Evolutionary conservation across 495 filamentous ascomycete genomes (phyloP), one percentile per base, ranked within the genome.

Genomic region (Aspergillus cristatus): DNA sequence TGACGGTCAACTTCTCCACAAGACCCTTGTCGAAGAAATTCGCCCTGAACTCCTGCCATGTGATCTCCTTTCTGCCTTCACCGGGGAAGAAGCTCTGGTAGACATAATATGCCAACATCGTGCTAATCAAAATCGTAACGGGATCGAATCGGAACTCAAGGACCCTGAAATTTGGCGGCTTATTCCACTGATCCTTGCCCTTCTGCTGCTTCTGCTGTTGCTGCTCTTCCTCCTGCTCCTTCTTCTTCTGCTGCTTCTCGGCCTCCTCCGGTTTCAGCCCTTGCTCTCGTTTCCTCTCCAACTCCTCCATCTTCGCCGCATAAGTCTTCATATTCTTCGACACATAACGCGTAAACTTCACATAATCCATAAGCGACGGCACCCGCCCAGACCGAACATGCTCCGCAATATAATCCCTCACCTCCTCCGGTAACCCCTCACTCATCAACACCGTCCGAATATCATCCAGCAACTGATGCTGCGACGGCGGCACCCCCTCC

Each of bases 11-110:
- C 68, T 84, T 94, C 63, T 96, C 83, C 16, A 98, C 93, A 32
- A 98, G 72, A 28, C 91, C 91, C 64, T 90, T 94, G 56, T 96
- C 88, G 32, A 98, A 71, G 68, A 93, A 97, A 28, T 86, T 89
- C 44, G 77, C 83, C 31, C 81, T 70, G 58, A 97, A 84, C 58
- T 97, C 93, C 67, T 98, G 90, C 85, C 87, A 98, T 29, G 91
- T 96, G 41, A 98, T 95, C 49, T 96, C 89, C 33, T 74, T 73
- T 30, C 71, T 64, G 38, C 67, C 67, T 39, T 94, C 86, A 10
- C 71, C 73, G 18, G 85, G 74, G 34, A 76, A 67, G 14, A 84
- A 47, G 37, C 71, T 71, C 10, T 71, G 68, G 48, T 78, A 80
- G 38, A 75, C 47, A 32, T 80, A 62, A 49, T 81, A 89, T 7